Percentiles rank a stretch among this genome's conserved stretches.
Evolutionary conservation across 371 early-diverging fungal genomes (phyloP).

Genomic region (Mortierella polycephala): DNA sequence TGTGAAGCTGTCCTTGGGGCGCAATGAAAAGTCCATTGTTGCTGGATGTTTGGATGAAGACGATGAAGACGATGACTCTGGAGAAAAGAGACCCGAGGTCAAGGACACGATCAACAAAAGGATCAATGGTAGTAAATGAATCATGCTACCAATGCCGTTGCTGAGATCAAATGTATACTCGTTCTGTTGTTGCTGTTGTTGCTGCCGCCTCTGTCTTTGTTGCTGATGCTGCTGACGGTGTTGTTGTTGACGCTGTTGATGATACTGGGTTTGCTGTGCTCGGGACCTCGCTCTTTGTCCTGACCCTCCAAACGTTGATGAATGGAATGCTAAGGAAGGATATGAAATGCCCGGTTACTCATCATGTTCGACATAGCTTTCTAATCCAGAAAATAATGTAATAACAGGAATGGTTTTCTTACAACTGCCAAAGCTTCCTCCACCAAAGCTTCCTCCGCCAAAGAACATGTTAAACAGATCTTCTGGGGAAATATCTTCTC

Average conservation of each 20-base stretch:
- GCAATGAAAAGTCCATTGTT: conserved; percentile 32
- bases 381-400: conserved; percentile 8
- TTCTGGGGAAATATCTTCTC: conserved; percentile 91
- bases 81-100: conserved; percentile 25
- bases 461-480: conserved; percentile 98
- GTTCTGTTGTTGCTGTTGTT: conserved; percentile 5
- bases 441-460: conserved; percentile 85
- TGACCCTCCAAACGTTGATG: conserved; percentile 54
- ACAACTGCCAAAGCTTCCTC: conserved; percentile 52
- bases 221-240: conserved; percentile 31
- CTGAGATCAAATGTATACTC: conserved; percentile 4
- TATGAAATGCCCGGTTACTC: not conserved
- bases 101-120: conserved; percentile 34
- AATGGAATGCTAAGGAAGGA: conserved; percentile 45
- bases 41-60: conserved; percentile 8
- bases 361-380: not conserved
- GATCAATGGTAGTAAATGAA: conserved; percentile 43
- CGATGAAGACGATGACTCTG: conserved; percentile 8
- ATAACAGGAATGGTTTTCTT: conserved; percentile 15
- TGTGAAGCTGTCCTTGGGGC: conserved; percentile 25
- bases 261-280: conserved; percentile 24
- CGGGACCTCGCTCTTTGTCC: conserved; percentile 28
- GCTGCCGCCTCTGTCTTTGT: conserved; percentile 26
- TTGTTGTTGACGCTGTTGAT: conserved; percentile 26
- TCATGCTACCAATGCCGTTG: conserved; percentile 19